phyloP scores from a whole-genome alignment of 495 filamentous ascomycete species.

The Neurospora sp. region DNA sequence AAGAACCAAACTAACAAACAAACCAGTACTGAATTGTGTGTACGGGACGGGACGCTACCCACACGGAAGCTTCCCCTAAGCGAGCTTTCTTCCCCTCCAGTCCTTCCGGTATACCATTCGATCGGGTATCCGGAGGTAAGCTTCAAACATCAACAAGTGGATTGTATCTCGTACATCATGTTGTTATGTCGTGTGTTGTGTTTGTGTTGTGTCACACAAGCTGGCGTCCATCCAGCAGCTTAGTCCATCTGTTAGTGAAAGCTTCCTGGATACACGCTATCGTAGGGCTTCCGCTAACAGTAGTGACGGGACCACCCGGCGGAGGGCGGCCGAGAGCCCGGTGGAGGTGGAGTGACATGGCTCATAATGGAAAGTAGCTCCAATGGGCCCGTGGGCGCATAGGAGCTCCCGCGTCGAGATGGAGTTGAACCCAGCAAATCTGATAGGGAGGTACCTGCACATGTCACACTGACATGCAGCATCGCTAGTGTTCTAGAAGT shows the following conservation, averaged over 20 bases:
- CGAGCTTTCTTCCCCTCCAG: neutral
- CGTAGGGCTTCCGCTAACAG: neutral
- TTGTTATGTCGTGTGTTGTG: neutral
- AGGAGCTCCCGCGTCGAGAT: neutral
- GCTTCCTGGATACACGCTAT: neutral
- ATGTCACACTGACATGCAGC: neutral
- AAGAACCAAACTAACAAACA: too few species aligned
- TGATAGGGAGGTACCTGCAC: neutral
- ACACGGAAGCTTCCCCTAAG: neutral
- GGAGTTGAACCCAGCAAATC: neutral
- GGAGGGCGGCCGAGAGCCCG: neutral
- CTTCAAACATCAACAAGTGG: neutral
- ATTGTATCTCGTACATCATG: neutral
- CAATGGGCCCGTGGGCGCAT: neutral
- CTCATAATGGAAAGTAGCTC: neutral
- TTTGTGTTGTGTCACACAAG: neutral
- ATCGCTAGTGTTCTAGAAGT: neutral
- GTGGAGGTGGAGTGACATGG: neutral
- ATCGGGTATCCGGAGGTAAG: neutral
- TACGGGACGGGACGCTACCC: too few species aligned
- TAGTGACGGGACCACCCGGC: neutral
- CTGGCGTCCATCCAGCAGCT: neutral
- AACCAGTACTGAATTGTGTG: too few species aligned
- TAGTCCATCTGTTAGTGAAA: neutral
- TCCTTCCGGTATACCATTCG: neutral